Percentiles rank a stretch among this genome's conserved stretches.
Evolutionary conservation across 805 yeast species (phyloP).

Genomic region (Starmerella tilneyi): DNA sequence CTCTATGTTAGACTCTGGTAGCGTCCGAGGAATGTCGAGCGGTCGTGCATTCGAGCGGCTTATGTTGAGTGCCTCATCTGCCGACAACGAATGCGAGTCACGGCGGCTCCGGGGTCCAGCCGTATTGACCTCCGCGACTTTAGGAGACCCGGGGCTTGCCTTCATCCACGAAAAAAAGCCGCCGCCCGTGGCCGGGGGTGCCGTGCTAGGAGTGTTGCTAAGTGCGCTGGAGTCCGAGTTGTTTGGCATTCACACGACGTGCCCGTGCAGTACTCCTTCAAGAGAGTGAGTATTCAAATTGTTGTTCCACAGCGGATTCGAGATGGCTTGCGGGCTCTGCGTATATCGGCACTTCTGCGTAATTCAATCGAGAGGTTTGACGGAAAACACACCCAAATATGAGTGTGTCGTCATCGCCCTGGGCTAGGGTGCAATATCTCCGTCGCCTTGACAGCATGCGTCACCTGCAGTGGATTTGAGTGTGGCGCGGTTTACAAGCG

Average conservation of each 20-base stretch:
- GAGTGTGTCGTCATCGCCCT: no score
- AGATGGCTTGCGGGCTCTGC: no score
- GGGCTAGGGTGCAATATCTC: no score
- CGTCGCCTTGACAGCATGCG: no score
- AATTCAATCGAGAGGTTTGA: no score
- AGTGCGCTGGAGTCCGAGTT: neutral
- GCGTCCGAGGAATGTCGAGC: conserved; percentile 5
- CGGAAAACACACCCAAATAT: no score
- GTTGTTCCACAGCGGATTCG: no score
- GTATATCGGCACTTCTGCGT: no score
- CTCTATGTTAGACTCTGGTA: neutral
- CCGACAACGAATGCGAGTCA: conserved; percentile 27
- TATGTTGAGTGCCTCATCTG: conserved; percentile 33
- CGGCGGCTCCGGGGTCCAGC: conserved; percentile 17
- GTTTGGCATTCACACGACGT: neutral
- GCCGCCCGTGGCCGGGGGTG: neutral
- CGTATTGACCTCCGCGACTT: neutral
- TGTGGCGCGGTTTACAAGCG: no score
- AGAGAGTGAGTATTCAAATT: no score
- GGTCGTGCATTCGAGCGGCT: conserved; percentile 28
- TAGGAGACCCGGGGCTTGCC: neutral
- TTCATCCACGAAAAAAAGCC: conserved; percentile 1
- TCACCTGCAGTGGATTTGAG: no score
- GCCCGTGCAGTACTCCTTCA: no score
- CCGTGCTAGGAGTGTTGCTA: neutral